Evolutionary conservation across 2,329 filamentous ascomycete genomes (phyloP).

Genomic region (Sclerotinia minor): DNA sequence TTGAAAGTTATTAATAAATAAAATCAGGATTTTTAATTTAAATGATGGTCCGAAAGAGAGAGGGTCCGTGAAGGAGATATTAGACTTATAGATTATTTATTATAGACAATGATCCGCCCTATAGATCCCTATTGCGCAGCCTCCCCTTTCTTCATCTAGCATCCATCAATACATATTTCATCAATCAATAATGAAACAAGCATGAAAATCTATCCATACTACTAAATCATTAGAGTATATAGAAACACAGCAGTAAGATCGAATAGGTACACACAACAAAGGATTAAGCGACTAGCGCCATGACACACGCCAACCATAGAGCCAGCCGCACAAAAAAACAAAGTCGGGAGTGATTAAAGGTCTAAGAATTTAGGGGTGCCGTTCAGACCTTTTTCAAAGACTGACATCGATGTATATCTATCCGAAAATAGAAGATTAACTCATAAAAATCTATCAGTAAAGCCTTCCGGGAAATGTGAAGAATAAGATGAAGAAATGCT

Average conservation of each 20-base stretch:
- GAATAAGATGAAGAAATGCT: background rate
- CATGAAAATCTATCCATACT: background rate
- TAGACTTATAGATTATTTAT: too few species aligned
- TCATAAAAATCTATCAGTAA: background rate
- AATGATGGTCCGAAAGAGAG: too few species aligned
- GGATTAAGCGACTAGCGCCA: background rate
- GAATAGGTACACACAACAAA: background rate
- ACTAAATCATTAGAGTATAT: background rate
- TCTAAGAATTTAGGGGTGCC: background rate
- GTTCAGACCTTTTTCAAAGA: too few species aligned
- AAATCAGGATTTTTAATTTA: too few species aligned
- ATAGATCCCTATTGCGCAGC: too few species aligned
- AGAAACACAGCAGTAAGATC: background rate
- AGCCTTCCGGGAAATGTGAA: too few species aligned
- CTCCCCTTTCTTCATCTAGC: too few species aligned
- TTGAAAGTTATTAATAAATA: too few species aligned
- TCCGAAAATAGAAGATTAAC: background rate
- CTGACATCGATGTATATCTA: background rate
- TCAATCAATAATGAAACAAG: background rate
- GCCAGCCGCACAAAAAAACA: background rate
- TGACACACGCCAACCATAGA: background rate
- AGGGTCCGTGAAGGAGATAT: too few species aligned
- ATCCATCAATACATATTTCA: background rate
- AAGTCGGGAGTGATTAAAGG: background rate
- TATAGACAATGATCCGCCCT: too few species aligned